phyloP scores from a whole-genome alignment of 768 basidiomycete genomes.

The Tricholomella constricta region DNA sequence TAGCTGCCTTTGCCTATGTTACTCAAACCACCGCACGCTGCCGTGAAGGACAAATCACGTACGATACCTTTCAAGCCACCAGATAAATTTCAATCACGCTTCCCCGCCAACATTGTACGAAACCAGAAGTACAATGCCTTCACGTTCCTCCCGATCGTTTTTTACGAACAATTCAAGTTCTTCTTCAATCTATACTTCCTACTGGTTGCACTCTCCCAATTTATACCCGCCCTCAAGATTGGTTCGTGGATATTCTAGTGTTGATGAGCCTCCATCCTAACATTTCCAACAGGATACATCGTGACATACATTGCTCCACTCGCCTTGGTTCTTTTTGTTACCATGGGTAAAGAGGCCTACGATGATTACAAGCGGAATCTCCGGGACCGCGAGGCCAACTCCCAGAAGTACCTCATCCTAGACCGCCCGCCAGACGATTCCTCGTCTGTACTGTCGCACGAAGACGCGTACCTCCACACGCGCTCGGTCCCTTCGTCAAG shows the following conservation, averaged over 20 bases:
- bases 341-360: constrained; percentile 98
- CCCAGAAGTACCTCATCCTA: constrained; percentile 86
- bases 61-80: constrained; percentile 77
- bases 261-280: neutral
- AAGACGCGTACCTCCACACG: constrained; percentile 45
- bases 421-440: constrained; percentile 47
- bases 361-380: constrained; percentile 96
- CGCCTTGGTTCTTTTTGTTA: constrained; percentile 91
- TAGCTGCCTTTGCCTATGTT: constrained; percentile 18
- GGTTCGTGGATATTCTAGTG: constrained; percentile 49
- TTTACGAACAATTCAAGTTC: constrained; percentile 99
- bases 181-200: constrained; percentile 99
- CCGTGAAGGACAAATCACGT: constrained; percentile 68
- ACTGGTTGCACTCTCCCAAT: constrained; percentile 94
- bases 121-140: constrained; percentile 98
- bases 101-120: constrained; percentile 87
- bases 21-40: constrained; percentile 19
- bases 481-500: constrained; percentile 86
- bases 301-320: constrained; percentile 95
- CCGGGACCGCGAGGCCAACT: constrained; percentile 94
- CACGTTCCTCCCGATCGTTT: constrained; percentile 96
- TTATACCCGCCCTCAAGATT: constrained; percentile 94
- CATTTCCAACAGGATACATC: constrained; percentile 73
- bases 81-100: constrained; percentile 72
- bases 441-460: constrained; percentile 30